These are phyloP conservation scores for Hyparrhenia diplandra DNA, from an alignment of 176 grass and related monocot species.

Conservation along the genomic window DNA sequence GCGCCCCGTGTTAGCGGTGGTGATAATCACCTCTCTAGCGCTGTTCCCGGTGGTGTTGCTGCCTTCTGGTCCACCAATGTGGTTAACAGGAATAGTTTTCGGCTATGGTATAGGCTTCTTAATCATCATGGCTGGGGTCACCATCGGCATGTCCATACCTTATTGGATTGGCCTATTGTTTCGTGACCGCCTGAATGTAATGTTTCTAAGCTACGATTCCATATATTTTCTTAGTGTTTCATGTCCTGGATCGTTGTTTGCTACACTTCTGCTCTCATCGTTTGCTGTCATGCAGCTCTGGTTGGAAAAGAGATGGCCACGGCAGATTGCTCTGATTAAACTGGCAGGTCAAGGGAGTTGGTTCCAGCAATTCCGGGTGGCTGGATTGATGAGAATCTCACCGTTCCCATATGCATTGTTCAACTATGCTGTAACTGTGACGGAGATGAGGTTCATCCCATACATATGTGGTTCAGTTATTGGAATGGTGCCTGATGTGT, in stretches of 20 bases:
- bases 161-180: constrained; percentile 75
- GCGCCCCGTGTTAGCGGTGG: constrained; percentile 52
- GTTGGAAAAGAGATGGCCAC: constrained; percentile 83
- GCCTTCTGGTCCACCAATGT: constrained; percentile 87
- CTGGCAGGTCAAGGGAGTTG: constrained; percentile 66
- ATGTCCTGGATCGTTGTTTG: neutral
- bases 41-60: constrained; percentile 71
- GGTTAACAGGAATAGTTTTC: constrained; percentile 89
- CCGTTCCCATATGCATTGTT: constrained; percentile 83
- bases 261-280: neutral
- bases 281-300: constrained; percentile 49
- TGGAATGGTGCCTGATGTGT: constrained; percentile 86
- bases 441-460: constrained; percentile 62
- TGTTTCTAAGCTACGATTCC: neutral
- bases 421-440: constrained; percentile 73
- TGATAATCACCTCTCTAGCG: constrained; percentile 72
- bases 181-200: constrained; percentile 68
- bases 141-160: constrained; percentile 86
- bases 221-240: neutral
- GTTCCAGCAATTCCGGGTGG: constrained; percentile 80
- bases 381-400: constrained; percentile 63
- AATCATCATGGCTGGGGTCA: constrained; percentile 79
- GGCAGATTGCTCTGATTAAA: constrained; percentile 64
- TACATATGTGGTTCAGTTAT: constrained; percentile 77
- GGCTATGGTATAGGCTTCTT: constrained; percentile 84